Evolutionary conservation across 306 rosid species (phyloP).

Genomic region (Luffa acutangula): DNA sequence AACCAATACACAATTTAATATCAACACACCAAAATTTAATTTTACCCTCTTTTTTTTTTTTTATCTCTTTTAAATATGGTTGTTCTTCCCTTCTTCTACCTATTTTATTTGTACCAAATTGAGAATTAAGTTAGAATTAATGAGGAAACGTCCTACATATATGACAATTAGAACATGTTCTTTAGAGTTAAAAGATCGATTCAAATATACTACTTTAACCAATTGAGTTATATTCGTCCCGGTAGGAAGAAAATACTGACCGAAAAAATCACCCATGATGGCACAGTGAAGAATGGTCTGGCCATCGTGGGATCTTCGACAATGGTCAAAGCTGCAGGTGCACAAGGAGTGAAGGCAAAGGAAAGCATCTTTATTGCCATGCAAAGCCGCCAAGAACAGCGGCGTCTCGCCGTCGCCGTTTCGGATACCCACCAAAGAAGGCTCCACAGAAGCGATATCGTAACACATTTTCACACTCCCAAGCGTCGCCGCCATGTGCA

Average conservation of each 20-base stretch:
- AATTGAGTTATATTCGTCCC: too few species aligned
- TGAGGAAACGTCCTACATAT: too few species aligned
- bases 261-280: constrained; percentile 31
- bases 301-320: constrained; percentile 29
- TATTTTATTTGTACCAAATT: too few species aligned
- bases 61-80: too few species aligned
- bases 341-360: constrained; percentile 21
- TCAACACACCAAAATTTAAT: too few species aligned
- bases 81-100: too few species aligned
- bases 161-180: too few species aligned
- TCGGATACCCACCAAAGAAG: neutral
- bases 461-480: constrained; percentile 23
- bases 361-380: constrained; percentile 34
- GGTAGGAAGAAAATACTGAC: constrained; percentile 4
- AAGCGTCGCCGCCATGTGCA: constrained; percentile 36
- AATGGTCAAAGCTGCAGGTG: neutral
- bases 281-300: constrained; percentile 54
- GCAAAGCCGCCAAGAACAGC: constrained; percentile 33
- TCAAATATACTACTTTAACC: too few species aligned
- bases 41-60: too few species aligned
- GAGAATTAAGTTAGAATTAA: too few species aligned
- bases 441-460: neutral
- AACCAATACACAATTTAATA: too few species aligned
- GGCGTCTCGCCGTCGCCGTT: constrained; percentile 47
- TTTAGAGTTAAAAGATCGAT: too few species aligned